Base-by-base conservation (phyloP, 2,329 filamentous ascomycete genomes). In the Penicillium sclerotigenum region DNA sequence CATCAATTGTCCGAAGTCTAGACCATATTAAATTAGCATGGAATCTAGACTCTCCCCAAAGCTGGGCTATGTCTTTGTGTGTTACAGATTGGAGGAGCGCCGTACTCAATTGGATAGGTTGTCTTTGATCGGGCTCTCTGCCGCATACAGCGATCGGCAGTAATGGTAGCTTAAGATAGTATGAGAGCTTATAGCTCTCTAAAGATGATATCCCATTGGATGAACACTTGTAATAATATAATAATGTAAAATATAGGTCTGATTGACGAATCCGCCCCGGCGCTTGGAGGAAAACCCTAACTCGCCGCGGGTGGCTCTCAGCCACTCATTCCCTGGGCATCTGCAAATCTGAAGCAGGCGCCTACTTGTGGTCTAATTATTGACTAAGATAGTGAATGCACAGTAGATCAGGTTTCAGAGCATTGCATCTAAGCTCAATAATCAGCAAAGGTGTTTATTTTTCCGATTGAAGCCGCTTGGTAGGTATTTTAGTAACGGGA, bases 271-370 rank as follows among this genome's bases (percentile, higher is more conserved):
- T 59, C 68, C 65, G 68, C 67, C 48, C 26, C 51, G 64, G 69
- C 69, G 69, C 68, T 63, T 71, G 64, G 61, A 59, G 41, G 13
- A 8, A 38, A 41, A 55, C 47, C 46, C 49, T 54, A 43, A 47
- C 38, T 56, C 34, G 24, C 59, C 56, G 48, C 46, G 54, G 56
- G 48, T 46, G 42, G 22, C 34, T 66, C 61, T 63, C 60, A 64
- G 57, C 68, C 69, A 71, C 65, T 64, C 63, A 54, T 60, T 63
- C 37, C n/a, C 6, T 16, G 14, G 9, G 29, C 41, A 20, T 41
- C 29, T 16, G 11, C 47, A 9, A 24, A 54, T 59, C 58, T 62
- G 62, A 65, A 37, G 58, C 64, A 60, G 58, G 62, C 62, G 61
- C 47, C 31, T 45, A 55, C 6, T n/a, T 47, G 34, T 22, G 22